Conservation (phyloP, 352 stramenopile genomes). For the Phytophthora ohioensis region DNA sequence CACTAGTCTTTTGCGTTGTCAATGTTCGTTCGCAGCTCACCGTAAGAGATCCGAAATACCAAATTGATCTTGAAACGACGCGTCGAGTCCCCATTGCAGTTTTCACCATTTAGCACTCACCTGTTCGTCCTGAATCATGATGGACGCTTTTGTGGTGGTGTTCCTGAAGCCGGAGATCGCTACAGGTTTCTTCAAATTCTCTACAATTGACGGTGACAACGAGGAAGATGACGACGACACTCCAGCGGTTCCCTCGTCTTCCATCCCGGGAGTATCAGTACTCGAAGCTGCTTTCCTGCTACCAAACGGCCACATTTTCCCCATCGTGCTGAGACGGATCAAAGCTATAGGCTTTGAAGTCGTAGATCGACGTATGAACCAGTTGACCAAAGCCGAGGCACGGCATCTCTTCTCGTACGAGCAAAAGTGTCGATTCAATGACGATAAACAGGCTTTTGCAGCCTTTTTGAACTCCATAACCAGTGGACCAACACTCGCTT, state of each 20-base stretch:
- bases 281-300: constrained; percentile 54
- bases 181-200: constrained; percentile 57
- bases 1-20: not conserved
- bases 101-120: constrained; percentile 7
- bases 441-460: constrained; percentile 38
- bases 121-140: constrained; percentile 12
- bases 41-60: constrained; percentile 6
- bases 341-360: constrained; percentile 69
- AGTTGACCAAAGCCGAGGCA: constrained; percentile 49
- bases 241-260: constrained; percentile 10
- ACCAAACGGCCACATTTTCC: constrained; percentile 53
- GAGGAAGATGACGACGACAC: not conserved
- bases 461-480: constrained; percentile 66
- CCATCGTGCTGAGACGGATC: constrained; percentile 49
- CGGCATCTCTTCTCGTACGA: constrained; percentile 51
- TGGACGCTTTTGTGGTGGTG: constrained; percentile 52
- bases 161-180: constrained; percentile 74
- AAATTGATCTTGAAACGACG: constrained; percentile 33
- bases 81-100: constrained; percentile 28
- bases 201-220: constrained; percentile 5
- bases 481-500: constrained; percentile 62
- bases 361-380: constrained; percentile 40
- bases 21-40: constrained; percentile 1
- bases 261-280: constrained; percentile 45
- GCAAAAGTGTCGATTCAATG: constrained; percentile 39